phyloP scores from a whole-genome alignment of 805 yeast genomes.

The Candida yuanshanica region DNA sequence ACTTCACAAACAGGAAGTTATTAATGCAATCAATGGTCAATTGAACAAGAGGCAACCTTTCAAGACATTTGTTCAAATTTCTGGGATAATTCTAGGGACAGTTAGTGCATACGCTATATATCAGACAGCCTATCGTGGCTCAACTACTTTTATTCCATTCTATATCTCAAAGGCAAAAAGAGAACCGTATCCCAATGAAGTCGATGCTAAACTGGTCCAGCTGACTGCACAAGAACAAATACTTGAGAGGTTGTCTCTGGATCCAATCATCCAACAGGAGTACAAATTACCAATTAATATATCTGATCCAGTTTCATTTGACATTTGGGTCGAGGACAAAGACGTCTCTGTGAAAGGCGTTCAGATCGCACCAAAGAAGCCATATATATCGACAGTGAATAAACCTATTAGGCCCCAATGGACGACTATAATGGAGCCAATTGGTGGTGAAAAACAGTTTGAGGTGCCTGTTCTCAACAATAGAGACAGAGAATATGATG shows the following conservation, averaged over 20 bases:
- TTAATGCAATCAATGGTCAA: slow-evolving; percentile 10
- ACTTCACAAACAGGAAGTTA: slow-evolving; percentile 4
- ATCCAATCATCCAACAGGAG: slow-evolving; percentile 12
- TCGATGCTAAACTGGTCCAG: slow-evolving; percentile 16
- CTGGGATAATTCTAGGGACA: slow-evolving; percentile 12
- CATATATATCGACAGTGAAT: slow-evolving; percentile 11
- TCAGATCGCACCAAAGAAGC: slow-evolving; percentile 18
- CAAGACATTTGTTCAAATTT: slow-evolving; percentile 1
- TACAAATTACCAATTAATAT: slow-evolving; percentile 18
- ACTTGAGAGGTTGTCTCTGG: slow-evolving; percentile 18
- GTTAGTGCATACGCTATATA: slow-evolving; percentile 14
- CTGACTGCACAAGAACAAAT: slow-evolving; percentile 20
- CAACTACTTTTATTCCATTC: slow-evolving; percentile 17
- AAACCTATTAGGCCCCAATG: slow-evolving; percentile 10
- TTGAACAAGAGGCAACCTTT: slow-evolving; percentile 2
- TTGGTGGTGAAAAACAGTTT: slow-evolving; percentile 18
- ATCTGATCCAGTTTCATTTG: slow-evolving; percentile 14
- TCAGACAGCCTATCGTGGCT: slow-evolving; percentile 12
- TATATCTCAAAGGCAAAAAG: slow-evolving; percentile 17
- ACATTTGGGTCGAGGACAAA: slow-evolving; percentile 21
- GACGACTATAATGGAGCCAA: slow-evolving; percentile 14
- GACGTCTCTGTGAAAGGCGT: slow-evolving; percentile 18
- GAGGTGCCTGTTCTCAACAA: slow-evolving; percentile 18
- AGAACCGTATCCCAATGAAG: slow-evolving; percentile 6
- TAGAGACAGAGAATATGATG: slow-evolving; percentile 10